phyloP scores from a whole-genome alignment of 2,329 filamentous ascomycete genomes.

The Pseudocercospora crystallina region DNA sequence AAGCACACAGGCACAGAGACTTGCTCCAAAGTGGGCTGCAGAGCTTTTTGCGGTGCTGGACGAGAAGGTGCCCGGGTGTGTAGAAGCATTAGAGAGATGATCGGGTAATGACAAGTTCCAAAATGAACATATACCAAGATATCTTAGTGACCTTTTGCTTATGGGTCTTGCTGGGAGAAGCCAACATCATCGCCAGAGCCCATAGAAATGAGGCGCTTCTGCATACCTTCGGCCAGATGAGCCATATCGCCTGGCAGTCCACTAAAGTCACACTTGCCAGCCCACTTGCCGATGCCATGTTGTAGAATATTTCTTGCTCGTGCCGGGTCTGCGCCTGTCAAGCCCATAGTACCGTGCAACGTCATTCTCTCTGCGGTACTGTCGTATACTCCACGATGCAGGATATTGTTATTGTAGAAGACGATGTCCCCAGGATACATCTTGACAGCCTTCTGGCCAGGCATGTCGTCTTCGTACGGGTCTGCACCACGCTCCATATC shows the following conservation, averaged over 20 bases:
- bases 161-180: conserved; percentile 59
- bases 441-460: conserved; percentile 64
- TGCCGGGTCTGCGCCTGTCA: conserved; percentile 53
- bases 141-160: not conserved
- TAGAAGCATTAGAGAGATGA: too few species aligned
- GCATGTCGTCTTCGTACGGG: conserved; percentile 62
- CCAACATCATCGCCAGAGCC: conserved; percentile 63
- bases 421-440: conserved; percentile 74
- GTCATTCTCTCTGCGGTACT: conserved; percentile 63
- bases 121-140: too few species aligned
- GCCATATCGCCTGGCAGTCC: conserved; percentile 41
- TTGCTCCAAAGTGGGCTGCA: conserved; percentile 35
- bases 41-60: conserved; percentile 38
- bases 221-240: conserved; percentile 62
- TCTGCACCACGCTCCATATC: conserved; percentile 65
- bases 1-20: conserved; percentile 31
- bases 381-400: conserved; percentile 70
- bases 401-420: conserved; percentile 89
- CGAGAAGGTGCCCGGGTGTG: not conserved
- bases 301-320: conserved; percentile 72
- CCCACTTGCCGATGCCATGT: conserved; percentile 70
- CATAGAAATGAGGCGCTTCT: conserved; percentile 60
- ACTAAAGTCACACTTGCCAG: conserved; percentile 58
- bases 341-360: conserved; percentile 70
- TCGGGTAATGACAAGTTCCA: too few species aligned